Conservation (phyloP, 495 filamentous ascomycete genomes). For the Trichocladium antarcticum region DNA sequence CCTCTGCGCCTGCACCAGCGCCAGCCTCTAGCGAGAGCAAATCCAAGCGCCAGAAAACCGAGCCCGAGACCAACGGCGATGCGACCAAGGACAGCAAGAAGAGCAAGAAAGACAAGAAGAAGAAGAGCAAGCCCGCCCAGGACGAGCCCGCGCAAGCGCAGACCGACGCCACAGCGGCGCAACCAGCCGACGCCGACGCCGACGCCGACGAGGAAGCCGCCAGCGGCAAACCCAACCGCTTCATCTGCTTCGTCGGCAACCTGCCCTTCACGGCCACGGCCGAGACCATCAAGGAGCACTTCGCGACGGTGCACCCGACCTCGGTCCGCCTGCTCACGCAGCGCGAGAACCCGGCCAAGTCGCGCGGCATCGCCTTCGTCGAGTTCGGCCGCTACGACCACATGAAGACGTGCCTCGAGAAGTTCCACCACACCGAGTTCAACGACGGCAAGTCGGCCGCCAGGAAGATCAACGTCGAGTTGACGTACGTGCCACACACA, state of each 20-base stretch:
- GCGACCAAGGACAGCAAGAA: conserved; percentile 22
- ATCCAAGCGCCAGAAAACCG: neutral
- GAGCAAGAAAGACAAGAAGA: conserved; percentile 11
- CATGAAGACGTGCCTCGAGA: conserved; percentile 86
- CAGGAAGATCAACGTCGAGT: conserved; percentile 79
- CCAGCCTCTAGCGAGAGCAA: neutral
- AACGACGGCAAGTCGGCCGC: conserved; percentile 50
- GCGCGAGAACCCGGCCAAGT: conserved; percentile 54
- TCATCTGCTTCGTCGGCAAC: conserved; percentile 86
- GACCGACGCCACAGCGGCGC: conserved; percentile 9
- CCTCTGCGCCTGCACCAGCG: neutral
- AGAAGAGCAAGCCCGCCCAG: conserved; percentile 4
- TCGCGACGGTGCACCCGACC: conserved; percentile 59
- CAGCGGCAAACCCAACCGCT: conserved; percentile 45
- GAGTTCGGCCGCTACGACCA: conserved; percentile 83
- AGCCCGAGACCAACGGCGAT: conserved; percentile 7
- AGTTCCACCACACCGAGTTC: conserved; percentile 79
- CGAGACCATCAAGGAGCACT: conserved; percentile 58
- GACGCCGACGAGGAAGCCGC: conserved; percentile 16
- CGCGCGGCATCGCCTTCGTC: conserved; percentile 82
- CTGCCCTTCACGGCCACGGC: conserved; percentile 74
- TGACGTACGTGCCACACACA: conserved; percentile 55
- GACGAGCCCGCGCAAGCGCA: conserved; percentile 17
- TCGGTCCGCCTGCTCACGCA: conserved; percentile 66
- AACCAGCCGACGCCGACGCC: conserved; percentile 20